These are phyloP conservation scores for Dryas drummondii DNA, from an alignment of 306 rosid genomes.

Conservation along the genomic window DNA sequence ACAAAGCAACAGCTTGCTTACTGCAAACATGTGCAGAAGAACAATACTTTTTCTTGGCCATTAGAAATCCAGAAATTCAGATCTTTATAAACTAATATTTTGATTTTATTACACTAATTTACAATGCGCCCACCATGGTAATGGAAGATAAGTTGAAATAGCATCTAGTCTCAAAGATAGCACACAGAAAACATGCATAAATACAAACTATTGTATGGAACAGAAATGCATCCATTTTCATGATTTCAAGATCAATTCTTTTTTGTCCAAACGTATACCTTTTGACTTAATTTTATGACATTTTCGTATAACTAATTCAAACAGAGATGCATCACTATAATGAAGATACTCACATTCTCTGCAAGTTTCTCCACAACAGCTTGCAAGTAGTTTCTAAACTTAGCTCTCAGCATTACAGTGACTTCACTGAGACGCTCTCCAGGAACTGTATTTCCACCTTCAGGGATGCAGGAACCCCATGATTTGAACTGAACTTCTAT, in stretches of 20 bases:
- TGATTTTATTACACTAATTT: not conserved
- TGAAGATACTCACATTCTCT: conserved; percentile 70
- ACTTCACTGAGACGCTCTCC: conserved; percentile 99
- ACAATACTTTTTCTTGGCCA: not conserved
- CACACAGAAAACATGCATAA: not conserved
- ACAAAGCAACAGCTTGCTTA: not conserved
- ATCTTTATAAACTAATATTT: not conserved
- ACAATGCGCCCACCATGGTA: not conserved
- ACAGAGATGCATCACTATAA: conserved; percentile 13
- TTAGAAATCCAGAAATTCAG: not conserved
- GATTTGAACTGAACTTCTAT: conserved; percentile 82
- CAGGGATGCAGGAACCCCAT: conserved; percentile 93
- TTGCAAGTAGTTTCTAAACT: conserved; percentile 85
- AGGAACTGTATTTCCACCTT: conserved; percentile 74
- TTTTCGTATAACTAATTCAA: not conserved
- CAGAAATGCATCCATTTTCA: not conserved
- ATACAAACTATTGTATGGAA: not conserved
- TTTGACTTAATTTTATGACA: not conserved
- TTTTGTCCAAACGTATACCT: not conserved
- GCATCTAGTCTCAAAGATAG: not conserved
- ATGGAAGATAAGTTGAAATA: not conserved
- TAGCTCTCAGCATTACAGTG: conserved; percentile 94
- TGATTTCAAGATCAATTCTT: not conserved
- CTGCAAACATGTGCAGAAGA: not conserved
- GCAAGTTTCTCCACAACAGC: conserved; percentile 85